These are phyloP conservation scores for Posidonia oceanica DNA, from an alignment of 116 monocot species.

Conservation along the genomic window DNA sequence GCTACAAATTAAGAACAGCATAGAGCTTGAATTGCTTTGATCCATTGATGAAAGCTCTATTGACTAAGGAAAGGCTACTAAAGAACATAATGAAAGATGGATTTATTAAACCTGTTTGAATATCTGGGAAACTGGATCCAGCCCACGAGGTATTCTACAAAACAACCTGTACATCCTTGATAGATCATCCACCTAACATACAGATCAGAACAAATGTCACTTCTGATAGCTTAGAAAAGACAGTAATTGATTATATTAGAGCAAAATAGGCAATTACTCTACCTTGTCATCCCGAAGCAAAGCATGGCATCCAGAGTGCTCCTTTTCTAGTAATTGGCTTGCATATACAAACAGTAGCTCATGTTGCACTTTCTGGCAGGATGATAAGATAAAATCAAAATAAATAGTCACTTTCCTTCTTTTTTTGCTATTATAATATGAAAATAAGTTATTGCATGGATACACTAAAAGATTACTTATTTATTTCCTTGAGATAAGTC, in stretches of 20 bases:
- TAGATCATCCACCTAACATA: constrained; percentile 75
- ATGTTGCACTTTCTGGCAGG: constrained; percentile 87
- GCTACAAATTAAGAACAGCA: too few relatives aligned
- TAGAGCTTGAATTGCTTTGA: too few relatives aligned
- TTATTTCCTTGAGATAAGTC: neutral
- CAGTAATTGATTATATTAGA: neutral
- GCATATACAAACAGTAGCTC: constrained; percentile 73
- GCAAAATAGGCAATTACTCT: neutral
- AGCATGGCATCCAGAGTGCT: constrained; percentile 90
- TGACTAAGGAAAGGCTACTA: neutral
- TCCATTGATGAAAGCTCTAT: neutral
- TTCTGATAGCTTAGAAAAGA: neutral
- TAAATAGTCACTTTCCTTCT: too few relatives aligned
- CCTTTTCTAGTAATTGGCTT: constrained; percentile 82
- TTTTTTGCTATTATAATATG: too few relatives aligned
- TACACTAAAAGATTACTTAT: neutral
- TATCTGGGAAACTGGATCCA: constrained; percentile 84
- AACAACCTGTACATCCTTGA: constrained; percentile 97
- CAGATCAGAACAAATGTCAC: constrained; percentile 3
- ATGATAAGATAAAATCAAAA: constrained; percentile 7
- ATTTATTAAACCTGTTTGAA: constrained; percentile 61
- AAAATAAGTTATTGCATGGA: neutral
- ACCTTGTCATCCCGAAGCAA: constrained; percentile 95
- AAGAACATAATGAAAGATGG: neutral
- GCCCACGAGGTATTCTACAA: constrained; percentile 60